These are phyloP conservation scores for Cyberlindnera mississippiensis DNA, from an alignment of 805 yeast species.

Conservation along the genomic window DNA sequence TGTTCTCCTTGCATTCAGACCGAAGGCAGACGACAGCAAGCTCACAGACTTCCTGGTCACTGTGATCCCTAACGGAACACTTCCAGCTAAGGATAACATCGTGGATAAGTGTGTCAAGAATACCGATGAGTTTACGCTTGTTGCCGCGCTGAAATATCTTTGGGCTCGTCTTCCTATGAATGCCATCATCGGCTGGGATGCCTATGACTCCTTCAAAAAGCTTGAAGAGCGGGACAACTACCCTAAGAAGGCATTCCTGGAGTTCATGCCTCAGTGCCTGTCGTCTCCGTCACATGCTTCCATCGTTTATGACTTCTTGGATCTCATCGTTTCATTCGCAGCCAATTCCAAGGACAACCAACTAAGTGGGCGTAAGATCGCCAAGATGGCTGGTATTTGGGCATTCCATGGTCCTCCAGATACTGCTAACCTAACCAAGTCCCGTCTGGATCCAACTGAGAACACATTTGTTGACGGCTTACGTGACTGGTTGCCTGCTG, in stretches of 20 bases:
- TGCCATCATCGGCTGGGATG: constrained; percentile 83
- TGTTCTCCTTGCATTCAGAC: constrained; percentile 72
- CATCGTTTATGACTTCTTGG: constrained; percentile 83
- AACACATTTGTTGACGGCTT: constrained; percentile 63
- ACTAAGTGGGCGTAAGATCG: constrained; percentile 73
- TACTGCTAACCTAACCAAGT: constrained; percentile 21
- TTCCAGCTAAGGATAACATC: constrained; percentile 40
- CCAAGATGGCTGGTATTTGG: constrained; percentile 85
- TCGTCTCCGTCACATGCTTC: constrained; percentile 86
- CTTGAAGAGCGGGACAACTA: constrained; percentile 61
- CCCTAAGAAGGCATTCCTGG: constrained; percentile 71
- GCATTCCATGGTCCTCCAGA: constrained; percentile 57
- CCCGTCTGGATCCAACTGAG: constrained; percentile 22
- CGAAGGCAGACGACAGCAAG: constrained; percentile 58
- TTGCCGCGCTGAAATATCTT: constrained; percentile 71
- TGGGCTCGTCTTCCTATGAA: constrained; percentile 84
- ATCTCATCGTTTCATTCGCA: constrained; percentile 69
- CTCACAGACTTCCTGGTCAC: constrained; percentile 52
- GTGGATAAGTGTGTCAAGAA: constrained; percentile 42
- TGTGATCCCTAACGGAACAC: constrained; percentile 56
- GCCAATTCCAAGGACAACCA: constrained; percentile 76
- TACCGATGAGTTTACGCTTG: constrained; percentile 66
- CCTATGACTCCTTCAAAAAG: constrained; percentile 64
- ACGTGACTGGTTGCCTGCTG: constrained; percentile 72
- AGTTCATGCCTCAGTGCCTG: constrained; percentile 80